Conservation (phyloP, 2,329 filamentous ascomycete genomes). For the Colletotrichum abscissum region DNA sequence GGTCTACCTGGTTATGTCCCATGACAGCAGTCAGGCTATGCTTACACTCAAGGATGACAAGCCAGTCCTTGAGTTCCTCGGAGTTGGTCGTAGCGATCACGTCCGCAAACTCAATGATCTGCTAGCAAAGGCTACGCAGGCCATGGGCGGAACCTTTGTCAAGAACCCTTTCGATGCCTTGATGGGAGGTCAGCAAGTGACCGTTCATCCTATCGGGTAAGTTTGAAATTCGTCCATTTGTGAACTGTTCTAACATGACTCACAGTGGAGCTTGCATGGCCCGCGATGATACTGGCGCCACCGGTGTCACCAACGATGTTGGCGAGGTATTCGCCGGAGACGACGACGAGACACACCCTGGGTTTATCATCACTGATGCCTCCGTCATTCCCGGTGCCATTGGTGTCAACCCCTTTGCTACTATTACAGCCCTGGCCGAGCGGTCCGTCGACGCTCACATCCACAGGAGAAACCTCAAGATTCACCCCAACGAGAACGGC, state of each 20-base stretch:
- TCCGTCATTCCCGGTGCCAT: constrained; percentile 71
- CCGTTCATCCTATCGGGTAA: constrained; percentile 74
- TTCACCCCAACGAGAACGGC: constrained; percentile 59
- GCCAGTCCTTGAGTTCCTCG: constrained; percentile 68
- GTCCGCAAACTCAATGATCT: constrained; percentile 63
- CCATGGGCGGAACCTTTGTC: constrained; percentile 70
- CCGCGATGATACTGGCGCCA: constrained; percentile 63
- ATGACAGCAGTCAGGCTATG: constrained; percentile 73
- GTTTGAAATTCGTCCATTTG: neutral
- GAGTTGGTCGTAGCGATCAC: constrained; percentile 66
- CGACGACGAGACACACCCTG: constrained; percentile 62
- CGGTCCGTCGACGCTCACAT: constrained; percentile 67
- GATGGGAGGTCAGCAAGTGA: constrained; percentile 68
- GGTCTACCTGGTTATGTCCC: constrained; percentile 74
- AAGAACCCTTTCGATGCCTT: constrained; percentile 68
- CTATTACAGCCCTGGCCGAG: constrained; percentile 76
- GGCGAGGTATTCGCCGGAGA: constrained; percentile 69
- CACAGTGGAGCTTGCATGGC: constrained; percentile 71
- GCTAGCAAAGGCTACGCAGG: constrained; percentile 64
- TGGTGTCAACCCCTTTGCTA: constrained; percentile 75
- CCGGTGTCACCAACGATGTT: constrained; percentile 70
- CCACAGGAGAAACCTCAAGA: constrained; percentile 50
- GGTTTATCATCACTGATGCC: constrained; percentile 72
- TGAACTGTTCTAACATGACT: constrained; percentile 36
- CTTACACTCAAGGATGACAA: constrained; percentile 70